Conservation (phyloP, 768 basidiomycete genomes). For the Amanita pseudoporphyria region DNA sequence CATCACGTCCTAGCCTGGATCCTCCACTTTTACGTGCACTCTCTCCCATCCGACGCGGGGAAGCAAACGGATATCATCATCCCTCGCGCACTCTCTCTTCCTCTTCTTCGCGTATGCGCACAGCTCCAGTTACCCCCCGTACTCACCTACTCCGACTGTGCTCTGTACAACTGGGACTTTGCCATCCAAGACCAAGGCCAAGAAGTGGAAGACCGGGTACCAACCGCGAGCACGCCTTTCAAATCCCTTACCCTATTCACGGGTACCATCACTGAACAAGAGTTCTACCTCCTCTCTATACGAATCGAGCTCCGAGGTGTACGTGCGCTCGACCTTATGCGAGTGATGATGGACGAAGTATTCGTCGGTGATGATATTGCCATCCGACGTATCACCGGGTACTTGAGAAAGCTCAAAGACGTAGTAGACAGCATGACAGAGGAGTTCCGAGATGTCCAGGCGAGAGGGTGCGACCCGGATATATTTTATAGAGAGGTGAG, state of each 20-base stretch:
- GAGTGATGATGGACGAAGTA: slow-evolving; percentile 76
- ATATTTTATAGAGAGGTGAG: slow-evolving; percentile 64
- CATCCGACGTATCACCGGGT: slow-evolving; percentile 49
- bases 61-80: slow-evolving; percentile 35
- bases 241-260: slow-evolving; percentile 67
- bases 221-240: slow-evolving; percentile 36
- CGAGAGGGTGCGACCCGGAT: slow-evolving; percentile 56
- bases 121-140: slow-evolving; percentile 78
- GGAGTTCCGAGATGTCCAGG: slow-evolving; percentile 54
- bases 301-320: slow-evolving; percentile 83
- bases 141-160: slow-evolving; percentile 85
- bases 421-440: slow-evolving; percentile 56
- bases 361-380: slow-evolving; percentile 69
- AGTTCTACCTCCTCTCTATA: slow-evolving; percentile 82
- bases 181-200: slow-evolving; percentile 13
- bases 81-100: slow-evolving; percentile 62
- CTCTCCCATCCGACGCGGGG: slow-evolving; percentile 27
- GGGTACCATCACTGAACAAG: slow-evolving; percentile 66
- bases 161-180: slow-evolving; percentile 76
- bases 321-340: slow-evolving; percentile 79
- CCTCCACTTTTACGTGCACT: slow-evolving; percentile 72
- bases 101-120: slow-evolving; percentile 60
- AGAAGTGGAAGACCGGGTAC: slow-evolving; percentile 14
- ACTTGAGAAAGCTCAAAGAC: slow-evolving; percentile 50
- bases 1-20: slow-evolving; percentile 68